Base-by-base conservation (phyloP, 1,139 yeast genomes). In the Zygosaccharomyces pseudobailii region DNA sequence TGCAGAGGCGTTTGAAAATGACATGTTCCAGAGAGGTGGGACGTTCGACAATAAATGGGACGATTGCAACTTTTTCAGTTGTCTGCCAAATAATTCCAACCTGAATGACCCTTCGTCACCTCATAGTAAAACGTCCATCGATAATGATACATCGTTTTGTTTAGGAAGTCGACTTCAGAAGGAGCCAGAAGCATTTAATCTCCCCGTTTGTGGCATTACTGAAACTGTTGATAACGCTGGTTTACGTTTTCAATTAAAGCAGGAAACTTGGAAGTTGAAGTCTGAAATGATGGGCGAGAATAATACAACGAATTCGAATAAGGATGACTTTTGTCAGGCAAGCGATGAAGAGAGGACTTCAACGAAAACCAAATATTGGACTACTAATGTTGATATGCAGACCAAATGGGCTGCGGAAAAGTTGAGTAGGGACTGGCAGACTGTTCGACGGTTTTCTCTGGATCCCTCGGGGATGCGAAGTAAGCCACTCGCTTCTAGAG, bases 21-120 rank as follows among this genome's bases (percentile, higher is more conserved):
- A 53, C 24, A 32, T 53, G 5, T 49, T 51, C 33, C 39, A 39
- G 5, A 37, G 30, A 20, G 50, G 47, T 8, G 44, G 45, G 38
- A 42, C 50, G 1, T 48, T 51, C 17, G 55, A 54, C 40, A 53
- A 50, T 36, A 51, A 48, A 30, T 54, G 55, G 48, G 49, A 39
- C 5, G 45, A 41, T 22, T 30, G 33, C 33, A 30, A n/a, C 33
- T 10, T 19, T 6, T 6, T 30, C 19, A 6, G 6, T 30, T 19
- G 13, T 6, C 31, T 28, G 5, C 13, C 19, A 6, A 30, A 30
- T 8, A 32, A 38, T 24, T 42, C 24, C 24, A 21, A 20, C 17
- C 31, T 20, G 36, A 8, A 33, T 23, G 22, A 38, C 5, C 17
- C 23, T 20, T 31, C n/a, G 6, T 30, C 43, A 6, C 20, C 23